Evolutionary conservation across 1,139 yeast species (phyloP), one percentile per base, ranked within the genome.

Genomic region (Lodderomyces beijingensis): DNA sequence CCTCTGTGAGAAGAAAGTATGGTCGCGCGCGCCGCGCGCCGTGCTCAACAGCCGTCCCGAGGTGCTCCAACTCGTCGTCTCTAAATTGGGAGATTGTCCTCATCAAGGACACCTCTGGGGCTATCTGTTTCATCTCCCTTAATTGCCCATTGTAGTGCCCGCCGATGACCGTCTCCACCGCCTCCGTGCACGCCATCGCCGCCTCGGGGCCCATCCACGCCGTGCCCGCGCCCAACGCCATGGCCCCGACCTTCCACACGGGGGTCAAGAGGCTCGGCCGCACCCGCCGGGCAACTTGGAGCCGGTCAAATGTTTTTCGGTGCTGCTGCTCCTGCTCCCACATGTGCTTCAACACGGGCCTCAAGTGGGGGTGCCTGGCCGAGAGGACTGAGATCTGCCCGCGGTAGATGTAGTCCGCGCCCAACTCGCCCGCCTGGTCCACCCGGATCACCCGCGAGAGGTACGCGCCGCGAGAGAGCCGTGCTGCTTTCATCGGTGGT

Each of bases 171-270:
- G 98, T 93, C 58, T 91, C 99, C 1, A 91, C 98, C 0, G 98
- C 98, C 40, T 89, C 97, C 0, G 99, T 91, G 53, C 99, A 93
- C 1, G 98, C 98, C 99, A 91, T 91, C 2, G 98, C 98, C 1
- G 96, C 96, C 53, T 91, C 96, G 50, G 87, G 86, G 17, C 96
- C 84, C 43, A 89, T 61, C 34, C 84, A 50, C 0, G 96, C 97
- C 0, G 98, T 91, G 1, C 81, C 83, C 1, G 77, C 77, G 2
- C 99, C 99, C 61, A 91, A 68, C 0, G 81, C 80, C 35, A 83
- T 70, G 0, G 98, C 97, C 2, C 96, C 97, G 0, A 76, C 62
- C 53, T 85, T 87, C 98, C 99, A 91, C 2, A 87, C 50, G 3
- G 98, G 98, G 0, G 97, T 88, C 31, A 91, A 60, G 7, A 89